Base-by-base conservation (phyloP, 169 alveolate species). In the Eimeria maxima region DNA sequence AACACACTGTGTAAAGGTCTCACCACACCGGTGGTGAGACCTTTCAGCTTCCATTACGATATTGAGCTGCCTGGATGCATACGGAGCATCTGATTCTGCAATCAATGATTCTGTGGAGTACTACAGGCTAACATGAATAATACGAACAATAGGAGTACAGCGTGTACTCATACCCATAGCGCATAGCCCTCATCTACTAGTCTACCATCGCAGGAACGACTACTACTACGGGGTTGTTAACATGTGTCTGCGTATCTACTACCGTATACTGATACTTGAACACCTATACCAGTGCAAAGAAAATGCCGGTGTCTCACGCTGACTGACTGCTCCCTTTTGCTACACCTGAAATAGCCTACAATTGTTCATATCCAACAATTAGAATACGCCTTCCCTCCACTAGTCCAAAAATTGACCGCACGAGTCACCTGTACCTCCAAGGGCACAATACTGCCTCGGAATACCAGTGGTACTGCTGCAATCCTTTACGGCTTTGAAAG, bases 401-500 rank as follows among this genome's bases (percentile, higher is more conserved):
- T 29, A 20, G 90, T 53, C 71, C 90, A 44, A 81, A 44, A 81
- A 24, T 81, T n/a, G 44, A 81, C 47, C 45, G 63, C 53, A 81
- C 71, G 16, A 53, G 90, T 29, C 90, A 53, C 90, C 90, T 81
- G 90, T 45, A 47, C 50, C 73, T 29, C 47, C 65, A 57, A 81
- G 71, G 47, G 78, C 65, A 47, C 90, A 47, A 45, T 18, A 81
- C 38, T 47, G 90, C 90, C 90, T 81, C 90, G 73, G 73, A 50
- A n/a, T 10, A 81, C 44, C 71, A 53, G 47, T 55, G 50, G 63
- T 13, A 45, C 53, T 6, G 90, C 90, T 81, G 90, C 47, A 45
- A 27, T 47, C 63, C 44, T 81, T 81, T 6, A 53, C 44, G 4
- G 44, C 67, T 55, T 24, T 18, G 63, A 53, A 81, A 47, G 71